Evolutionary conservation across 1,139 yeast species (phyloP).

Genomic region (Geotrichum carabidarum): DNA sequence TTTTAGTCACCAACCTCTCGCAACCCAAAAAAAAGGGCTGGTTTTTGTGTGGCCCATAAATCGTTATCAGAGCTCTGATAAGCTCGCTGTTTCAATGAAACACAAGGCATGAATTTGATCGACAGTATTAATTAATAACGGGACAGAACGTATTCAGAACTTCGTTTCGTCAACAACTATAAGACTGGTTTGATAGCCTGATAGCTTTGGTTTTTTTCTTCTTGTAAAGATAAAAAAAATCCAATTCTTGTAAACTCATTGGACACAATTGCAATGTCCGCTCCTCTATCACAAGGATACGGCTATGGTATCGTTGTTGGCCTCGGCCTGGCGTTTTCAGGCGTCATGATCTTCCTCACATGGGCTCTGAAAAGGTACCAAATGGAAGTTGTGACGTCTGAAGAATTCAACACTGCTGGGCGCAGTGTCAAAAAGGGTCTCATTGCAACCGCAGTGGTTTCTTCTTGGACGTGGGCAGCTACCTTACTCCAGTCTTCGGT

Average conservation of each 20-base stretch:
- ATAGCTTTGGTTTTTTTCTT: too few relatives aligned
- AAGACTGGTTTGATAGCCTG: background rate
- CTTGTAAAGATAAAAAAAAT: too few relatives aligned
- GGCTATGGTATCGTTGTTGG: conserved; percentile 94
- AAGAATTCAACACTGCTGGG: conserved; percentile 85
- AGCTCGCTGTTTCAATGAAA: too few relatives aligned
- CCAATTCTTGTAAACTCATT: too few relatives aligned
- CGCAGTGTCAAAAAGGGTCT: conserved; percentile 74
- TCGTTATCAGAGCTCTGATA: too few relatives aligned
- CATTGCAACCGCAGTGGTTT: conserved; percentile 80
- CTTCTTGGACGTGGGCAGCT: conserved; percentile 95
- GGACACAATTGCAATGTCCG: background rate
- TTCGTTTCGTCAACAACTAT: background rate
- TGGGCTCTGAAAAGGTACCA: conserved; percentile 66
- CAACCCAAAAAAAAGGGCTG: too few relatives aligned
- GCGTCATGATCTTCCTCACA: conserved; percentile 73
- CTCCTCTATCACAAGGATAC: conserved; percentile 62
- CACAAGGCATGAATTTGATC: too few relatives aligned
- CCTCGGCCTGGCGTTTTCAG: conserved; percentile 73
- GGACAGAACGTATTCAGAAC: too few relatives aligned
- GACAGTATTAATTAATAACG: too few relatives aligned
- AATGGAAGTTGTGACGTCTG: conserved; percentile 77
- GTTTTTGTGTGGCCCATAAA: too few relatives aligned
- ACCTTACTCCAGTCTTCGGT: conserved; percentile 71
- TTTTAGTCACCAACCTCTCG: too few relatives aligned